phyloP scores from a whole-genome alignment of 108 stramenopile genomes.

The Pelagomonas calceolata region DNA sequence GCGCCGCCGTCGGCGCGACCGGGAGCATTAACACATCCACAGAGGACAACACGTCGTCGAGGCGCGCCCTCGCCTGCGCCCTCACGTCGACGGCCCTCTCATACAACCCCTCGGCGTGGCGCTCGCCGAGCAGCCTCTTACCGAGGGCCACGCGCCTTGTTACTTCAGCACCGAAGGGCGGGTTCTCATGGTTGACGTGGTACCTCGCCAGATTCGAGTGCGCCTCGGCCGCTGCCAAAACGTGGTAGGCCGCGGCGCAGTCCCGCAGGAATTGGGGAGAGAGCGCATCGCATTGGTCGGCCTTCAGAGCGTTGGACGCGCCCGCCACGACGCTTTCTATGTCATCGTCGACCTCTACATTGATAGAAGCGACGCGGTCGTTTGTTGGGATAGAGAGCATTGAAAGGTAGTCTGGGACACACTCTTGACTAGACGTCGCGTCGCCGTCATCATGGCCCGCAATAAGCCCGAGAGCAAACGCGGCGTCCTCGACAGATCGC shows the following conservation, averaged over 20 bases:
- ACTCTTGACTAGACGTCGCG: constrained; percentile 5
- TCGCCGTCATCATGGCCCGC: constrained; percentile 26
- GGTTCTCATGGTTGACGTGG: constrained; percentile 9
- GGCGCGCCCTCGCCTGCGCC: constrained; percentile 15
- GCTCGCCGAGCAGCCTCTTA: constrained; percentile 23
- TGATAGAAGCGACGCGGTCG: constrained; percentile 25
- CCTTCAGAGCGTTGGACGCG: constrained; percentile 22
- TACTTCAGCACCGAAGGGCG: constrained; percentile 27
- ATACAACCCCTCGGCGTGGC: constrained; percentile 30
- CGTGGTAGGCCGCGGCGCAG: constrained; percentile 82
- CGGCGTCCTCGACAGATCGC: constrained; percentile 14
- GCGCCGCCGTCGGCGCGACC: not conserved
- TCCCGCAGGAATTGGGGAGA: constrained; percentile 53
- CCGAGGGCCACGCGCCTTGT: constrained; percentile 32
- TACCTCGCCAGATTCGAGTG: constrained; percentile 88
- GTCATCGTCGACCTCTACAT: constrained; percentile 44
- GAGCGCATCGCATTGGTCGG: constrained; percentile 38
- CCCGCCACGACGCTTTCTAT: constrained; percentile 17
- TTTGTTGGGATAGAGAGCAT: constrained; percentile 42
- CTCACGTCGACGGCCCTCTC: constrained; percentile 19
- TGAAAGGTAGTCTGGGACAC: constrained; percentile 32
- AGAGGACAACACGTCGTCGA: constrained; percentile 14
- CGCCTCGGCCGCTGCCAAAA: constrained; percentile 88
- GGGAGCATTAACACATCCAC: constrained; percentile 18
- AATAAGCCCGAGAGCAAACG: constrained; percentile 9